Conservation (phyloP, 2,329 filamentous ascomycete genomes). For the Dactylella cylindrospora region DNA sequence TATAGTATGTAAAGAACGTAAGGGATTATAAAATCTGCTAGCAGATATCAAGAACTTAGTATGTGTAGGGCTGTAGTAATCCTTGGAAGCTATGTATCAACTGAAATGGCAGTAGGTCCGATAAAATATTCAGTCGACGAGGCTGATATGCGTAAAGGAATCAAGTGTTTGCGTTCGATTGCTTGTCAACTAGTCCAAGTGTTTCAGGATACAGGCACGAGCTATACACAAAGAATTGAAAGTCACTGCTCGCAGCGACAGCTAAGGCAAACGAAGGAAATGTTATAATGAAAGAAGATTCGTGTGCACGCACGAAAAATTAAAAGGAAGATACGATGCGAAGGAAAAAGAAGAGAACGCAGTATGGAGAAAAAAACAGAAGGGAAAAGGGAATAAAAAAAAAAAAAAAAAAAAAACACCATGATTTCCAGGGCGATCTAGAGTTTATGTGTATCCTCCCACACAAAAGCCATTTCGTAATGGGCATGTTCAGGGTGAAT, state of each 20-base stretch:
- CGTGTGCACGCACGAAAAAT: slow-evolving; percentile 11
- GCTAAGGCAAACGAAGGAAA: slow-evolving; percentile 4
- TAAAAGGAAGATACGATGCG: slow-evolving; percentile 1
- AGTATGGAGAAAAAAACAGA: slow-evolving; percentile 24
- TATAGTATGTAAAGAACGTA: too few species aligned
- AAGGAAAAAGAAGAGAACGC: slow-evolving; percentile 14
- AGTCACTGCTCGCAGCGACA: slow-evolving; percentile 30
- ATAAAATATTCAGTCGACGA: too few species aligned
- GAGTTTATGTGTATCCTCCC: slow-evolving; percentile 36
- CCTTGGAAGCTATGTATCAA: too few species aligned
- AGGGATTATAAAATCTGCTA: too few species aligned
- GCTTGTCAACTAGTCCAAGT: too few species aligned
- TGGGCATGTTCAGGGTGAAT: slow-evolving; percentile 14
- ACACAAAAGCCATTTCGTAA: slow-evolving; percentile 11
- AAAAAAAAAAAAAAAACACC: not conserved
- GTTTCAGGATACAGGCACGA: too few species aligned
- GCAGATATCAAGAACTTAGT: too few species aligned
- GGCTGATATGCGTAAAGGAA: too few species aligned
- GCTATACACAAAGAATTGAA: slow-evolving; percentile 25
- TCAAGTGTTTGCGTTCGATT: too few species aligned
- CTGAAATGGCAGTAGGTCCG: too few species aligned
- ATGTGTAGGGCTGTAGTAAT: too few species aligned
- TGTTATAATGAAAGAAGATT: slow-evolving; percentile 28
- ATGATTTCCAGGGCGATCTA: not conserved
- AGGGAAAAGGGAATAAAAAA: slow-evolving; percentile 9